Percentiles rank a stretch among this genome's conserved stretches.
Evolutionary conservation across 179 eudicot genomes (phyloP).

Genomic region (Beta lomatogona): DNA sequence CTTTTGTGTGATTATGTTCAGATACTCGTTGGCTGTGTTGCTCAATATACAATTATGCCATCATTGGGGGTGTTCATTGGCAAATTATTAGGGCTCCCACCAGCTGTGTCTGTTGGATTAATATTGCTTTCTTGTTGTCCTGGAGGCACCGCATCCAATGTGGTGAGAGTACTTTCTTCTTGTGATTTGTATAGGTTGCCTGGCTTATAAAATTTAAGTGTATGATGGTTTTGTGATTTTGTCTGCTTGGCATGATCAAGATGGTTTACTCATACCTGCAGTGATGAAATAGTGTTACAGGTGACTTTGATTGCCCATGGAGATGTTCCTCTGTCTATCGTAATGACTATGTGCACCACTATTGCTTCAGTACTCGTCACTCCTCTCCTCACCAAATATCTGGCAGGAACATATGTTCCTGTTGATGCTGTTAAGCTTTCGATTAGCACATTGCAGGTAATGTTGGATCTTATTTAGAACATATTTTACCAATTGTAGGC

Average conservation of each 20-base stretch:
- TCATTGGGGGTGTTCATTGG: slow-evolving; percentile 47
- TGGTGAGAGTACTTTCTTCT: slow-evolving; percentile 48
- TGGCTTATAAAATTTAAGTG: neutral
- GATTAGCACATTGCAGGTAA: slow-evolving; percentile 73
- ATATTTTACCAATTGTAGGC: neutral
- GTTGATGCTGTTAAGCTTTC: slow-evolving; percentile 63
- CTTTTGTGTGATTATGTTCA: slow-evolving; percentile 19
- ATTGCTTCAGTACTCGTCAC: slow-evolving; percentile 73
- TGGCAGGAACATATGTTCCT: slow-evolving; percentile 71
- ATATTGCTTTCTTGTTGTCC: slow-evolving; percentile 75
- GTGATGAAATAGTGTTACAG: slow-evolving; percentile 50
- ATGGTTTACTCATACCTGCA: slow-evolving; percentile 32
- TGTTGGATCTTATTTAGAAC: neutral
- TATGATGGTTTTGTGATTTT: too few species aligned
- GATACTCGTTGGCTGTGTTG: slow-evolving; percentile 69
- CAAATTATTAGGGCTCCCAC: slow-evolving; percentile 59
- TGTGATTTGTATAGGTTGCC: neutral
- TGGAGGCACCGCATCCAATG: slow-evolving; percentile 85
- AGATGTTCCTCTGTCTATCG: slow-evolving; percentile 72
- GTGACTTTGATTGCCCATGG: slow-evolving; percentile 73
- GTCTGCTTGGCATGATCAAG: too few species aligned
- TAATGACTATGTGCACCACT: slow-evolving; percentile 71
- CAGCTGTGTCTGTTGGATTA: slow-evolving; percentile 64
- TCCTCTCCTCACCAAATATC: slow-evolving; percentile 52
- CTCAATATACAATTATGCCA: slow-evolving; percentile 79